A percentile compares a stretch with the other conserved stretches of the same genome.
Evolutionary conservation across 306 rosid species (phyloP).

Genomic region (Acacia crassicarpa): DNA sequence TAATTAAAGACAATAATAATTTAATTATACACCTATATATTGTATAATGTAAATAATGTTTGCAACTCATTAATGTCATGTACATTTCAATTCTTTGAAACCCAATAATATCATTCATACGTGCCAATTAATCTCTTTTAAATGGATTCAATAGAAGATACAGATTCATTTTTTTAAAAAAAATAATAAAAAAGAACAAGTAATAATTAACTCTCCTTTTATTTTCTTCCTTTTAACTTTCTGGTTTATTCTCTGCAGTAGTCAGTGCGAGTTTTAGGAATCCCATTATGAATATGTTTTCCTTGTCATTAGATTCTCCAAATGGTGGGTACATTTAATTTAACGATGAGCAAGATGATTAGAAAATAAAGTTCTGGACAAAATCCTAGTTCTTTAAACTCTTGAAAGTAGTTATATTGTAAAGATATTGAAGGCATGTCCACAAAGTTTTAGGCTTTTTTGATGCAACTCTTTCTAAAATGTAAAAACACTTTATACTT

Average conservation of each 20-base stretch:
- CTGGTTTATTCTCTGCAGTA: neutral
- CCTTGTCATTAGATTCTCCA: slow-evolving; percentile 30
- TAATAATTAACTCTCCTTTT: neutral
- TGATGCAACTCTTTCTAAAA: slow-evolving; percentile 36
- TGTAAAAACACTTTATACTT: slow-evolving; percentile 1
- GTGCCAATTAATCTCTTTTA: neutral
- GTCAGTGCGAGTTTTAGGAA: slow-evolving; percentile 11
- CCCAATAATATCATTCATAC: neutral
- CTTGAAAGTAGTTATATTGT: neutral
- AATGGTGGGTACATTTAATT: neutral
- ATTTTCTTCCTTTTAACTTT: neutral
- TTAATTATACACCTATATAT: too few relatives aligned
- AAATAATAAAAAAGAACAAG: neutral
- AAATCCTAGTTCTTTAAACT: neutral
- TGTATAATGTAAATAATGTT: too few relatives aligned
- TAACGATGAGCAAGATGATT: neutral
- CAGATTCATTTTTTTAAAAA: too few relatives aligned
- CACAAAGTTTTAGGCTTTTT: slow-evolving; percentile 54
- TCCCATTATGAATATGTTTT: slow-evolving; percentile 17
- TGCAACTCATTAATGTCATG: too few relatives aligned
- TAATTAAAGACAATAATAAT: too few relatives aligned
- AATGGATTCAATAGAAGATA: neutral
- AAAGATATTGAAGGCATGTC: slow-evolving; percentile 37
- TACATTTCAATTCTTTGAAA: too few relatives aligned
- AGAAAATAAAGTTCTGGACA: slow-evolving; percentile 24